Percentiles rank a stretch among this genome's conserved stretches.
Conservation (phyloP, 148 eudicot species). For the Rhododendron kiyosumense region DNA sequence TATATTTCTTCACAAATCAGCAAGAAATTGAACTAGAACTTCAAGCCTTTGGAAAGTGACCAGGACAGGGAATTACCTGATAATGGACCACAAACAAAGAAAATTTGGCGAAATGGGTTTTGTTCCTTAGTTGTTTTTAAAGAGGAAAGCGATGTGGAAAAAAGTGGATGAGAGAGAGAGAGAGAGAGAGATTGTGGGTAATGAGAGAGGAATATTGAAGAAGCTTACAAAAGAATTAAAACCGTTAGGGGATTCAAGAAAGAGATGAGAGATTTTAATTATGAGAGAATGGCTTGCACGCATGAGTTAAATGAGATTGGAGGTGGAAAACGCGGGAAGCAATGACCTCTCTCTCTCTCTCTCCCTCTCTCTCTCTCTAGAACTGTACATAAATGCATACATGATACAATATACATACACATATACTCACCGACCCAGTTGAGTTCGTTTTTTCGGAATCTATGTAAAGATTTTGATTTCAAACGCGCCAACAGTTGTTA, state of each 20-base stretch:
- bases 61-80: background rate
- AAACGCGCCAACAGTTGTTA: background rate
- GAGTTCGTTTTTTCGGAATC: background rate
- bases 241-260: slow-evolving; percentile 27
- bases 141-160: slow-evolving; percentile 10
- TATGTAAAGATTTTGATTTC: background rate
- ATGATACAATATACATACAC: background rate
- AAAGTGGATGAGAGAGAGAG: slow-evolving; percentile 15
- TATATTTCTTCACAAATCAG: slow-evolving; percentile 3
- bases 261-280: background rate
- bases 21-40: background rate
- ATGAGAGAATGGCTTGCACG: slow-evolving; percentile 85
- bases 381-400: background rate
- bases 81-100: background rate
- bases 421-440: background rate
- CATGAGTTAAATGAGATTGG: slow-evolving; percentile 37
- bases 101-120: background rate
- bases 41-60: slow-evolving; percentile 5
- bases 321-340: slow-evolving; percentile 75
- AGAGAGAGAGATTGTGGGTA: slow-evolving; percentile 19
- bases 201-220: background rate
- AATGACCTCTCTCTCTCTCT: slow-evolving; percentile 24
- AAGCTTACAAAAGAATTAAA: slow-evolving; percentile 24
- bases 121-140: background rate
- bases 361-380: no score